phyloP scores from a whole-genome alignment of 352 stramenopile species.

The Thalassiosira exigua region DNA sequence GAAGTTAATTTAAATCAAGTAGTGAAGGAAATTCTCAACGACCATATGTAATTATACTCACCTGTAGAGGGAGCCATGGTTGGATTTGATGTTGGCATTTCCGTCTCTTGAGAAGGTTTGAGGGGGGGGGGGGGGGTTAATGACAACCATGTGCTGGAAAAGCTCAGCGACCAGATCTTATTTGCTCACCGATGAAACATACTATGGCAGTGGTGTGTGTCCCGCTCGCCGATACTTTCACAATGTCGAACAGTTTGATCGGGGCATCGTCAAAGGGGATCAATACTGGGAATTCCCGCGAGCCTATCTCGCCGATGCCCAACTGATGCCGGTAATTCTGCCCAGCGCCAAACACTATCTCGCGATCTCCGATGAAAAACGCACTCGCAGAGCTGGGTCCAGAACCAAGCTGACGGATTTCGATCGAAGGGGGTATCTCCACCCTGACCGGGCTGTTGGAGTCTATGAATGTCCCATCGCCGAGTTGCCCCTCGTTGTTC shows the following conservation, averaged over 20 bases:
- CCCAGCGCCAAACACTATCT: conserved; percentile 18
- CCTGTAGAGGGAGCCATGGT: not conserved
- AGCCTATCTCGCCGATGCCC: conserved; percentile 16
- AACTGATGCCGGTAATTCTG: conserved; percentile 40
- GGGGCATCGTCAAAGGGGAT: conserved; percentile 23
- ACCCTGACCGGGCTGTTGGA: conserved; percentile 33
- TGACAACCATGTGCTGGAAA: too few relatives aligned
- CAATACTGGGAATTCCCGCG: conserved; percentile 5
- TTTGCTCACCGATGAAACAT: conserved; percentile 4
- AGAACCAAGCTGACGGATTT: conserved; percentile 19
- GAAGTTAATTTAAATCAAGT: not conserved
- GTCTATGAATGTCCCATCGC: conserved; percentile 30
- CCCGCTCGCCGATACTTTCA: conserved; percentile 36
- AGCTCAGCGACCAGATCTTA: too few relatives aligned
- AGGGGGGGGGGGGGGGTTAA: too few relatives aligned
- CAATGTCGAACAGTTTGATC: not conserved
- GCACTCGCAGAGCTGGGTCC: conserved; percentile 27
- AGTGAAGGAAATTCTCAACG: not conserved
- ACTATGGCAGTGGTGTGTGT: conserved; percentile 35
- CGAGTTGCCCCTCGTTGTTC: conserved; percentile 49
- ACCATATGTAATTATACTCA: too few relatives aligned
- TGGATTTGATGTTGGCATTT: not conserved
- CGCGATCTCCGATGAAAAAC: conserved; percentile 30
- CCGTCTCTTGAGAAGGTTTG: too few relatives aligned
- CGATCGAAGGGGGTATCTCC: conserved; percentile 14